Evolutionary conservation across 2,329 filamentous ascomycete genomes (phyloP).

Genomic region (Drechslerella stenobrocha): DNA sequence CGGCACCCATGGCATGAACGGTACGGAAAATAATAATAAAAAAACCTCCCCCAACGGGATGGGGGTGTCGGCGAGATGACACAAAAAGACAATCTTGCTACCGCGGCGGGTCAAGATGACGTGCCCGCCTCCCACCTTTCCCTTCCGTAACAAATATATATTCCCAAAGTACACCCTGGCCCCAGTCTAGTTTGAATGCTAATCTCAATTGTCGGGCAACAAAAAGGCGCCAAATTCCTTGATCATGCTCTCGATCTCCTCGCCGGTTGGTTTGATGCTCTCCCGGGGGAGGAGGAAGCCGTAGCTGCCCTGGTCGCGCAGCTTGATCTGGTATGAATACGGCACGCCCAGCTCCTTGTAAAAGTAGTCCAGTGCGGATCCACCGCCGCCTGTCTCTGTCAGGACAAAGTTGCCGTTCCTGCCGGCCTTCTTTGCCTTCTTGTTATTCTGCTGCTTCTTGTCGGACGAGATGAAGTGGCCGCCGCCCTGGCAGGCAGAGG

Average conservation of each 20-base stretch:
- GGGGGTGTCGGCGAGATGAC: too few species aligned
- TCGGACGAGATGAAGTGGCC: slow-evolving; percentile 54
- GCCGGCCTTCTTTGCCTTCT: slow-evolving; percentile 53
- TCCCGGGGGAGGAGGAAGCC: slow-evolving; percentile 87
- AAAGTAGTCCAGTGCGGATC: slow-evolving; percentile 91
- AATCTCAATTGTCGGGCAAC: slow-evolving; percentile 27
- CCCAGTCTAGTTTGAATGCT: neutral
- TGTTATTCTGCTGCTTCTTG: slow-evolving; percentile 50
- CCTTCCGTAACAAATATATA: too few species aligned
- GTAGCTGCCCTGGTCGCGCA: slow-evolving; percentile 90
- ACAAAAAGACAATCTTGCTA: slow-evolving; percentile 1
- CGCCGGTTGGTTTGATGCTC: slow-evolving; percentile 83
- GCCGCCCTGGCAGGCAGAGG: slow-evolving; percentile 83
- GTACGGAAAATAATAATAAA: too few species aligned
- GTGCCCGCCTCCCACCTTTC: neutral
- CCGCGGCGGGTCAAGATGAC: neutral
- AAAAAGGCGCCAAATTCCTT: slow-evolving; percentile 45
- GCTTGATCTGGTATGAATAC: slow-evolving; percentile 90
- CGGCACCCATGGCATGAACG: too few species aligned
- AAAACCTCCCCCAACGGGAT: too few species aligned
- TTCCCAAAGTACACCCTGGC: too few species aligned
- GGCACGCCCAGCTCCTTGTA: slow-evolving; percentile 81
- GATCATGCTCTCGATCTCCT: slow-evolving; percentile 62
- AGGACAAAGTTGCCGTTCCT: slow-evolving; percentile 56
- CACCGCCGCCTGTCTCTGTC: slow-evolving; percentile 73